These are phyloP conservation scores for Pyrrhoderma lamaoense DNA, from an alignment of 1,284 basidiomycete species.

Conservation along the genomic window DNA sequence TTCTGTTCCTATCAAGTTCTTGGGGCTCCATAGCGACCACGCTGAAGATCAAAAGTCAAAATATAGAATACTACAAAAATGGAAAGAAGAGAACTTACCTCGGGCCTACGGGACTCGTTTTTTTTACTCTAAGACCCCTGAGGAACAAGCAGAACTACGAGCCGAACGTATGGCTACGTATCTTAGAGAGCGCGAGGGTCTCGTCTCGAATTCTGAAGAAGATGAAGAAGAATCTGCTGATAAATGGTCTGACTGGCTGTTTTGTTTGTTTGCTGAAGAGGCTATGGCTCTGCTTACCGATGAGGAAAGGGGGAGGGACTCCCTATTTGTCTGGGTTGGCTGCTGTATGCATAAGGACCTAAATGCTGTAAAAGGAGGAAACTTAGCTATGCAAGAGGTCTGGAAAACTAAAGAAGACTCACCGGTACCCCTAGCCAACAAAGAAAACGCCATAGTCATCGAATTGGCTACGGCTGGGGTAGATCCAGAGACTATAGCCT, in stretches of 20 bases:
- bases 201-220: slow-evolving; percentile 4
- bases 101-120: background rate
- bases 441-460: background rate
- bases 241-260: background rate
- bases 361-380: slow-evolving; percentile 24
- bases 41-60: slow-evolving; percentile 11
- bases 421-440: slow-evolving; percentile 1
- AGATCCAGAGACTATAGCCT: background rate
- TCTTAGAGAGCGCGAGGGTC: slow-evolving; percentile 20
- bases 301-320: slow-evolving; percentile 14
- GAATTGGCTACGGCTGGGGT: background rate
- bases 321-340: slow-evolving; percentile 21
- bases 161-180: background rate
- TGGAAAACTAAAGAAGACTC: background rate
- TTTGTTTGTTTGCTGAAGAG: slow-evolving; percentile 20
- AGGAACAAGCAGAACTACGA: background rate
- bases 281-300: slow-evolving; percentile 17
- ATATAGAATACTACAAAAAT: background rate
- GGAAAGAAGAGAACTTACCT: background rate
- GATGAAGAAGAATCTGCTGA: slow-evolving; percentile 14
- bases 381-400: slow-evolving; percentile 1
- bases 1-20: background rate
- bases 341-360: slow-evolving; percentile 27
- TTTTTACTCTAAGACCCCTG: background rate
- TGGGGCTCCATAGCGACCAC: slow-evolving; percentile 9